Conservation (phyloP, 2,329 filamentous ascomycete species). For the Cladosporium sp. region DNA sequence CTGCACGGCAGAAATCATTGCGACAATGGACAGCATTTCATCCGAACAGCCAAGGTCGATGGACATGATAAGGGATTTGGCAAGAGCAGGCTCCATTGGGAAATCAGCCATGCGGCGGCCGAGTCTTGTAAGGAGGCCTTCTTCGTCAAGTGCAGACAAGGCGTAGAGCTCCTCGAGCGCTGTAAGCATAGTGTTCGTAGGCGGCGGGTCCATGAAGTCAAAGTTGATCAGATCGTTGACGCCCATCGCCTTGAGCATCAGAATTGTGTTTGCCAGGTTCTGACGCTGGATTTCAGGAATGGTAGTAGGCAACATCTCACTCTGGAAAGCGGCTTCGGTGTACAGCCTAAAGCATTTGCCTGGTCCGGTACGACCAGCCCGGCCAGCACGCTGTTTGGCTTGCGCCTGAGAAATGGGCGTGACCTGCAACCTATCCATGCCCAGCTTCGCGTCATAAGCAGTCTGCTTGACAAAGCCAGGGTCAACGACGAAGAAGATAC, state of each 20-base stretch:
- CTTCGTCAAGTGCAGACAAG: constrained; percentile 86
- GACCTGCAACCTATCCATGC: constrained; percentile 95
- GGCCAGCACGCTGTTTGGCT: constrained; percentile 88
- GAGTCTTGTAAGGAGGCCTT: constrained; percentile 86
- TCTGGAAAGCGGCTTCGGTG: constrained; percentile 92
- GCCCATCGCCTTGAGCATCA: constrained; percentile 98
- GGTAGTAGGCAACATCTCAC: constrained; percentile 93
- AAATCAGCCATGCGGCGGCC: constrained; percentile 98
- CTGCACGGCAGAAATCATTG: constrained; percentile 80
- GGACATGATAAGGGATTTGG: constrained; percentile 85
- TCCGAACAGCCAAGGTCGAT: constrained; percentile 89
- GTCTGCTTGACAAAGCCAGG: constrained; percentile 98
- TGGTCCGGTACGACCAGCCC: constrained; percentile 90
- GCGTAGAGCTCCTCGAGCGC: constrained; percentile 94
- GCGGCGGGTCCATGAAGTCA: constrained; percentile 98
- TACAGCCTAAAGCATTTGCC: constrained; percentile 96
- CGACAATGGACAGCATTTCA: constrained; percentile 90
- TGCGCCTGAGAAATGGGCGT: constrained; percentile 97
- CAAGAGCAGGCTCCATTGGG: constrained; percentile 91
- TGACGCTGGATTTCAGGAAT: constrained; percentile 96
- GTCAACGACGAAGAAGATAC: constrained; percentile 96
- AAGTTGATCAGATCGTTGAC: constrained; percentile 97
- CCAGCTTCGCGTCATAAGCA: constrained; percentile 92
- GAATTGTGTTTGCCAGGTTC: constrained; percentile 87
- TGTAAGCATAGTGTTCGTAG: constrained; percentile 95